Conservation (phyloP, 768 basidiomycete genomes). For the Hemileccinum rubropunctum region DNA sequence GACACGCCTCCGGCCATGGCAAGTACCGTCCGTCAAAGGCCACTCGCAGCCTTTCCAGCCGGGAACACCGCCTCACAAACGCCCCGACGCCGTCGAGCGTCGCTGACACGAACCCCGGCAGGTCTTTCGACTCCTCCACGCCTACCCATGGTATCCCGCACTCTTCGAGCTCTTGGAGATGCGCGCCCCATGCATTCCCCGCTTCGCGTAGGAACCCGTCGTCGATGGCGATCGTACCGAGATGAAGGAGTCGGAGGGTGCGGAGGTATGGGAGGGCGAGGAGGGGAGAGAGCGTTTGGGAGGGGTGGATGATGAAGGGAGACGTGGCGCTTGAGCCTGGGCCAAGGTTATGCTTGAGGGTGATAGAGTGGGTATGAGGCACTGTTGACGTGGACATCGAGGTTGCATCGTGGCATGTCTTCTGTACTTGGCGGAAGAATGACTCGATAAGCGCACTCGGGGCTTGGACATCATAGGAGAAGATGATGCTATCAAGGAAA, state of each 20-base stretch:
- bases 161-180: conserved; percentile 26
- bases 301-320: conserved; percentile 26
- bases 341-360: conserved; percentile 27
- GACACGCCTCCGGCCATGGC: neutral
- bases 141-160: conserved; percentile 28
- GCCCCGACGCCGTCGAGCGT: conserved; percentile 24
- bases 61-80: conserved; percentile 17
- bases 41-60: conserved; percentile 16
- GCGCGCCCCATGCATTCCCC: conserved; percentile 25
- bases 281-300: conserved; percentile 23
- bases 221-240: conserved; percentile 28
- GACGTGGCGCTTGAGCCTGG: conserved; percentile 15
- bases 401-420: conserved; percentile 10
- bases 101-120: conserved; percentile 11
- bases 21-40: conserved; percentile 26
- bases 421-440: conserved; percentile 24
- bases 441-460: conserved; percentile 15
- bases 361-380: conserved; percentile 18
- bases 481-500: conserved; percentile 18
- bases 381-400: neutral
- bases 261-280: conserved; percentile 20
- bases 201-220: conserved; percentile 26
- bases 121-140: conserved; percentile 10
- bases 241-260: conserved; percentile 21
- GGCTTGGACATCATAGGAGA: conserved; percentile 29